These are phyloP conservation scores for Phellinidium pouzarii DNA, from an alignment of 1,284 basidiomycete genomes.

Conservation along the genomic window DNA sequence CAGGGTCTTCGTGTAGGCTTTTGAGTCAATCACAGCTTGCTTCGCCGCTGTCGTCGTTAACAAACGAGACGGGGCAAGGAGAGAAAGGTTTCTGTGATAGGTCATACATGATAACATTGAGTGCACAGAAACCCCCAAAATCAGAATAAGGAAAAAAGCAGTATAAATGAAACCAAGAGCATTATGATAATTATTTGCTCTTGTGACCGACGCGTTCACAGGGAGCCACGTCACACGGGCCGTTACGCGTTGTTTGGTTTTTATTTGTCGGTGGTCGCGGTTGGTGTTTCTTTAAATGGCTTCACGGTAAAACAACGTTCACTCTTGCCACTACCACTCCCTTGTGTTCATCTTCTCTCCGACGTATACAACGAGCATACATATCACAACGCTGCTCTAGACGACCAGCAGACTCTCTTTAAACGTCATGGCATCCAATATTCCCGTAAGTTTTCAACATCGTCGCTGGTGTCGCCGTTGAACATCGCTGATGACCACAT, in stretches of 20 bases:
- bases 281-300: slow-evolving; percentile 13
- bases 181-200: background rate
- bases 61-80: background rate
- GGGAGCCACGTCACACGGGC: slow-evolving; percentile 1
- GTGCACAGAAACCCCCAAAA: background rate
- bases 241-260: slow-evolving; percentile 18
- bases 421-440: slow-evolving; percentile 17
- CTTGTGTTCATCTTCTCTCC: slow-evolving; percentile 3
- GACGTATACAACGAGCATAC: slow-evolving; percentile 2
- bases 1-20: slow-evolving; percentile 61
- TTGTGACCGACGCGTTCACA: background rate
- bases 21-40: slow-evolving; percentile 15
- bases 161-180: background rate
- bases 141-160: background rate
- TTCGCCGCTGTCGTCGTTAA: background rate
- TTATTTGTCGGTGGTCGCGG: slow-evolving; percentile 16
- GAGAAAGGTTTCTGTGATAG: slow-evolving; percentile 3
- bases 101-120: slow-evolving; percentile 5
- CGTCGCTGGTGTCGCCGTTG: background rate
- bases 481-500: background rate
- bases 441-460: slow-evolving; percentile 17
- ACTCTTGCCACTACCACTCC: slow-evolving; percentile 11
- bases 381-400: background rate
- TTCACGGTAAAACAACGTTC: slow-evolving; percentile 9
- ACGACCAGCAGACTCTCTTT: background rate